These are phyloP conservation scores for Posidonia australis DNA, from an alignment of 106 monocot species.

Conservation along the genomic window DNA sequence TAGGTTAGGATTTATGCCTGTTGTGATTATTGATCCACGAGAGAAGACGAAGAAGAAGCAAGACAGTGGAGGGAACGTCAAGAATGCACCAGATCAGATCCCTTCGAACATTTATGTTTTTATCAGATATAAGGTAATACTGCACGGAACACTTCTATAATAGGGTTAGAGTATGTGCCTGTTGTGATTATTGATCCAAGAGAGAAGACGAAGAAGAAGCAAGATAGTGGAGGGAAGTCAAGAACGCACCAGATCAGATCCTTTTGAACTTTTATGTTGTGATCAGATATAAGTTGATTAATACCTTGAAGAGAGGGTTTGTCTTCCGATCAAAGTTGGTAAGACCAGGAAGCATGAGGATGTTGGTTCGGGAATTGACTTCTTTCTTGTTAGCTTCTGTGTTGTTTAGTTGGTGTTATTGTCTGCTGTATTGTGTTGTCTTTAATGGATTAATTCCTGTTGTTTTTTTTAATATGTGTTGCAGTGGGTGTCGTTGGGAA, in stretches of 20 bases:
- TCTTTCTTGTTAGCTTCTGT: constrained; percentile 25
- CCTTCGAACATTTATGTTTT: too few relatives aligned
- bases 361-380: constrained; percentile 99
- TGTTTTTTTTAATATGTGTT: too few relatives aligned
- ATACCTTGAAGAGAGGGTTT: background rate
- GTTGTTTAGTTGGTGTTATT: background rate
- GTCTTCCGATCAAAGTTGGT: background rate
- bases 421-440: background rate
- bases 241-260: constrained; percentile 80
- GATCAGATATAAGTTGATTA: background rate
- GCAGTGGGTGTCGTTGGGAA: too few relatives aligned
- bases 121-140: too few relatives aligned
- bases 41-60: constrained; percentile 5
- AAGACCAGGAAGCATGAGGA: constrained; percentile 10
- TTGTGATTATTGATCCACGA: background rate
- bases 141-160: too few relatives aligned
- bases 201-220: constrained; percentile 7
- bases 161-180: background rate
- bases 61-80: too few relatives aligned
- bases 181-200: background rate
- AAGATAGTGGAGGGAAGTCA: constrained; percentile 56
- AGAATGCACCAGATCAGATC: too few relatives aligned
- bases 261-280: background rate
- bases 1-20: background rate
- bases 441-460: background rate